Evolutionary conservation across 345 rosid species (phyloP).

Genomic region (Melaleuca quinquenervia): DNA sequence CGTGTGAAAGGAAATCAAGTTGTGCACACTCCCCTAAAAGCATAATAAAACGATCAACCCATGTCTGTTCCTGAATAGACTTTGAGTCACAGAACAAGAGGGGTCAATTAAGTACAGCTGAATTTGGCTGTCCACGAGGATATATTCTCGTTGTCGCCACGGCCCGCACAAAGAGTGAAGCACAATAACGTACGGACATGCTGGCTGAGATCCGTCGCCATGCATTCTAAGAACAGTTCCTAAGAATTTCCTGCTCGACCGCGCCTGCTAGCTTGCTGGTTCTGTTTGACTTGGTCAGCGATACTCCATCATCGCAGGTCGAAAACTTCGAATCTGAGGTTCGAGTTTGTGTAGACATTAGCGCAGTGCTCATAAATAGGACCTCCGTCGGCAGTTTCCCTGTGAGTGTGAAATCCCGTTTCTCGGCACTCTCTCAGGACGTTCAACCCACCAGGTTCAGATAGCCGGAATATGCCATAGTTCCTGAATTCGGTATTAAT

Average conservation of each 20-base stretch:
- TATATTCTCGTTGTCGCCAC: neutral
- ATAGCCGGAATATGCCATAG: slow-evolving; percentile 59
- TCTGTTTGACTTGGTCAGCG: neutral
- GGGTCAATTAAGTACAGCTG: neutral
- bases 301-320: slow-evolving; percentile 48
- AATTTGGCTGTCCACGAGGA: neutral
- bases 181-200: neutral
- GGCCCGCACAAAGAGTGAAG: neutral
- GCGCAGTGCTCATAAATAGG: slow-evolving; percentile 62
- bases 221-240: neutral
- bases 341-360: slow-evolving; percentile 70
- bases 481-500: slow-evolving; percentile 21
- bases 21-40: neutral
- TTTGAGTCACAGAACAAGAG: neutral
- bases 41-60: neutral
- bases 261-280: neutral
- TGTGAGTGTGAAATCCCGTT: slow-evolving; percentile 63
- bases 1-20: neutral
- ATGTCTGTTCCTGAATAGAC: neutral
- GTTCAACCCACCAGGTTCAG: slow-evolving; percentile 73
- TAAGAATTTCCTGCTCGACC: neutral
- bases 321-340: slow-evolving; percentile 83
- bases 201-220: neutral
- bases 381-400: slow-evolving; percentile 63
- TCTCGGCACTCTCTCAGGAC: slow-evolving; percentile 56